phyloP scores from a whole-genome alignment of 805 yeast species.

The Metschnikowia continentalis region DNA sequence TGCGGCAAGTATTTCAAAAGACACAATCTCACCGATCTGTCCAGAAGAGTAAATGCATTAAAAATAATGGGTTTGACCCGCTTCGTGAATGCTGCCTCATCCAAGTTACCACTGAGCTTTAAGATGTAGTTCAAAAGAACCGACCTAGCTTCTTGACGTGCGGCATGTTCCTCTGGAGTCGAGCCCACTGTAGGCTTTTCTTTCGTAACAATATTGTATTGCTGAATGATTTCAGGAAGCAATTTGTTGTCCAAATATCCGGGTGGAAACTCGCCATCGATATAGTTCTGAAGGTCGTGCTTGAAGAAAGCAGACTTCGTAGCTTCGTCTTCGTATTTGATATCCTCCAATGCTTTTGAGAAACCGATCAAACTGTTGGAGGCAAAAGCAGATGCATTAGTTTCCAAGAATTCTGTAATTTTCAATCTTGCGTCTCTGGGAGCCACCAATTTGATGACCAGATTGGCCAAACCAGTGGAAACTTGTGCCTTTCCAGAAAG shows the following conservation, averaged over 20 bases:
- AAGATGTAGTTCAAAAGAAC: slow-evolving; percentile 40
- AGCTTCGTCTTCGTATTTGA: slow-evolving; percentile 48
- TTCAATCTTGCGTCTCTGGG: slow-evolving; percentile 28
- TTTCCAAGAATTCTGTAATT: slow-evolving; percentile 26
- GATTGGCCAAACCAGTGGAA: slow-evolving; percentile 35
- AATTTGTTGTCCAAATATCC: slow-evolving; percentile 55
- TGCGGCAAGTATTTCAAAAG: slow-evolving; percentile 60
- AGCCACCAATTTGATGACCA: slow-evolving; percentile 38
- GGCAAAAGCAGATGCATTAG: slow-evolving; percentile 22
- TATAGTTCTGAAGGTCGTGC: slow-evolving; percentile 24
- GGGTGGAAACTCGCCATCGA: slow-evolving; percentile 38
- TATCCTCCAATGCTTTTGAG: slow-evolving; percentile 50
- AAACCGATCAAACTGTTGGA: slow-evolving; percentile 48
- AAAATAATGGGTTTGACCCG: slow-evolving; percentile 60
- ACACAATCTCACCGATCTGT: slow-evolving; percentile 73
- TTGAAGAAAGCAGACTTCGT: slow-evolving; percentile 49
- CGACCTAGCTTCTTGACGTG: slow-evolving; percentile 35
- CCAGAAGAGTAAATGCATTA: slow-evolving; percentile 58
- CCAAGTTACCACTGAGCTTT: slow-evolving; percentile 28
- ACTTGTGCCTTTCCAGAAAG: slow-evolving; percentile 15
- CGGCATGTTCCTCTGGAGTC: slow-evolving; percentile 26
- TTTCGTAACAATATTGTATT: slow-evolving; percentile 26
- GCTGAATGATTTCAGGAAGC: slow-evolving; percentile 63
- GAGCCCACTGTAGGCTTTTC: slow-evolving; percentile 25
- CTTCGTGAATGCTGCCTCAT: slow-evolving; percentile 33